phyloP scores from a whole-genome alignment of 2,329 filamentous ascomycete genomes.

The Sporothrix pseudoabietina region DNA sequence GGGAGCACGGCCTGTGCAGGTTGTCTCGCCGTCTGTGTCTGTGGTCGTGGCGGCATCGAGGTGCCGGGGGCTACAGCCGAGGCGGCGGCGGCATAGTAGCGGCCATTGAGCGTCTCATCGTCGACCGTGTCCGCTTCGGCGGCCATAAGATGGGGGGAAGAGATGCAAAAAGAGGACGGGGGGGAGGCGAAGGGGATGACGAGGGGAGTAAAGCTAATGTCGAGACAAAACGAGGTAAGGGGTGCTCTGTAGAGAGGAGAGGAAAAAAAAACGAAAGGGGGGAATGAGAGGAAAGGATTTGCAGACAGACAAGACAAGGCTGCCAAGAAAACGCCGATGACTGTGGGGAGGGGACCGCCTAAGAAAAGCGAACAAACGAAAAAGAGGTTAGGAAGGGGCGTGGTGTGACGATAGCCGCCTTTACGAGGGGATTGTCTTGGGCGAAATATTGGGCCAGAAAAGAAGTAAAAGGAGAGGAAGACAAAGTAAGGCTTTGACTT shows the following conservation, averaged over 20 bases:
- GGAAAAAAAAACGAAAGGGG: not conserved
- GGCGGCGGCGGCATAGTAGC: constrained; percentile 12
- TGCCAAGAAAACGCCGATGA: constrained; percentile 26
- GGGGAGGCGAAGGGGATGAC: not conserved
- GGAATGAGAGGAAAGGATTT: not conserved
- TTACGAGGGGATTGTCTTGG: constrained; percentile 16
- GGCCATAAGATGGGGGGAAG: constrained; percentile 27
- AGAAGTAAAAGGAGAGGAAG: not conserved
- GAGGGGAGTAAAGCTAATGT: not conserved
- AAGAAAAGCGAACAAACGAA: constrained; percentile 13
- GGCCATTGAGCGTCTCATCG: constrained; percentile 27
- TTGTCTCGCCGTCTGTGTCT: not conserved
- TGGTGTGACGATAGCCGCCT: constrained; percentile 26
- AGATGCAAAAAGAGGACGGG: not conserved
- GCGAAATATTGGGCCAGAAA: not conserved
- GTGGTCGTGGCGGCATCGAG: constrained; percentile 9
- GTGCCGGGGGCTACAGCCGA: not conserved
- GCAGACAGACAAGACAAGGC: constrained; percentile 25
- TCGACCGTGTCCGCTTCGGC: constrained; percentile 27
- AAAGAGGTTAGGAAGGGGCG: constrained; percentile 1
- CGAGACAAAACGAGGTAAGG: not conserved
- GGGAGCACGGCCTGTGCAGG: not conserved
- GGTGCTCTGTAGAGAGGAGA: not conserved
- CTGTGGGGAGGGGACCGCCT: constrained; percentile 19
- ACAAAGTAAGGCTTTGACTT: not conserved